Base-by-base conservation (phyloP, 768 basidiomycete genomes). In the Suillus fuscotomentosus region DNA sequence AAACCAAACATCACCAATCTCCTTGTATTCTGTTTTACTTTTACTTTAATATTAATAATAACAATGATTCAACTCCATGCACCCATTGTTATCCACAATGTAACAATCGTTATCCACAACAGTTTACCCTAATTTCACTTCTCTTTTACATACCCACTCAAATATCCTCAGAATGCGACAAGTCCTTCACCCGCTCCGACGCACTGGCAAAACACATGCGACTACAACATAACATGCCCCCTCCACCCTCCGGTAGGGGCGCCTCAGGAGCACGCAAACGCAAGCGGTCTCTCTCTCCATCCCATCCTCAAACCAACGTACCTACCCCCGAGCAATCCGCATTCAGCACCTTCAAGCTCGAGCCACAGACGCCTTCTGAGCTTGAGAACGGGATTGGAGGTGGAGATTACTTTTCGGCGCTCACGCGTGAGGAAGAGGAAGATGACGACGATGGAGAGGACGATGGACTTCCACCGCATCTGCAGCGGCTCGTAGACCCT, bases 181-280 rank as follows among this genome's bases (percentile, higher is more conserved):
- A 94, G 70, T 90, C 92, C 0, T 98, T 98, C 76, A 95, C 95
- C 10, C 94, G 95, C 50, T 94, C 94, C 2, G 95, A 97, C 77
- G 94, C 95, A 10, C 86, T 97, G 22, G 89, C 89, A 24, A 97
- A 97, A 72, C 95, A 97, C 75, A 90, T 95, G 86, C 89, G 94
- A 31, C 86, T 92, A 39, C 92, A 95, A 71, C 92, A 95, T 77
- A 88, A 90, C 69, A 87, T 91, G 72, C 82, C 82, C 2, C 88
- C 90, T 0, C 90, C 92, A 0, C 81, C 86, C 2, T 89, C 92
- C 0, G 87, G 88, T 6, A 84, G 90, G 45, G 91, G 89, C 51
- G 89, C 89, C 20, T 80, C 78, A 17, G 84, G 88, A 59, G 90
- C 90, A 71, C 88, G 91, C 61, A 92, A 92, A 71, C 86, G 88